A percentile compares a stretch with the other conserved stretches of the same genome.
Conservation (phyloP, 371 early-diverging fungal species). For the Actinomortierella ambigua region DNA sequence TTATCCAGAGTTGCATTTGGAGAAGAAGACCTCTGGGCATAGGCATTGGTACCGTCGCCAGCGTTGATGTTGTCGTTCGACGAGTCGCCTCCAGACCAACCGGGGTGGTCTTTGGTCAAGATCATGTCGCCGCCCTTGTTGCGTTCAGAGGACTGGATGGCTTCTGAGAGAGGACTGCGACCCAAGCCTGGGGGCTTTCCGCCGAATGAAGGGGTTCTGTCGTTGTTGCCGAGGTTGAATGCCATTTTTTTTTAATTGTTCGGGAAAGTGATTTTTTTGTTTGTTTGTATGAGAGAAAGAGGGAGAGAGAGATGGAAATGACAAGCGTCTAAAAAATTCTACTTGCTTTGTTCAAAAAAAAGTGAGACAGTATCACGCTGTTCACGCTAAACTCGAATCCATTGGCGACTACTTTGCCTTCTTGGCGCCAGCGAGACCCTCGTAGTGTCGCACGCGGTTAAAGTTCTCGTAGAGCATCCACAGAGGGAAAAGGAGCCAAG, state of each 20-base stretch:
- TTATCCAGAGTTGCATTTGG: not conserved
- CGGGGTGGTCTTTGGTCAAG: slow-evolving; percentile 39
- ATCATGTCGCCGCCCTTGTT: slow-evolving; percentile 34
- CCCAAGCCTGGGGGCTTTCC: not conserved
- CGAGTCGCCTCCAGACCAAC: slow-evolving; percentile 16
- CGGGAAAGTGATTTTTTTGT: slow-evolving; percentile 16
- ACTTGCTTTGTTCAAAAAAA: too few relatives aligned
- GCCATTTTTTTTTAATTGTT: slow-evolving; percentile 5
- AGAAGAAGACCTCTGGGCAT: not conserved
- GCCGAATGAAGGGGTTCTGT: slow-evolving; percentile 18
- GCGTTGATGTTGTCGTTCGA: not conserved
- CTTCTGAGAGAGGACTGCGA: slow-evolving; percentile 19
- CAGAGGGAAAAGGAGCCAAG: slow-evolving; percentile 34
- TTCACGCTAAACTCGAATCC: too few relatives aligned
- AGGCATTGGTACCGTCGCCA: not conserved
- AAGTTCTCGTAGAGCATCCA: slow-evolving; percentile 45
- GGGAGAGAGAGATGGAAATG: not conserved
- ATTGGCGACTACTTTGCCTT: too few relatives aligned
- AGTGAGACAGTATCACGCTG: too few relatives aligned
- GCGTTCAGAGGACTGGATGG: slow-evolving; percentile 17
- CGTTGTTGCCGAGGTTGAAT: slow-evolving; percentile 34
- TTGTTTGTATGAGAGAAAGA: not conserved
- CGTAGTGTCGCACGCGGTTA: slow-evolving; percentile 30
- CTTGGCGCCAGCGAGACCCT: not conserved
- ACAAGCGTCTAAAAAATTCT: too few relatives aligned